Evolutionary conservation across 352 stramenopile genomes (phyloP), one percentile per base, ranked within the genome.

Genomic region (Thalassiosira sp.): DNA sequence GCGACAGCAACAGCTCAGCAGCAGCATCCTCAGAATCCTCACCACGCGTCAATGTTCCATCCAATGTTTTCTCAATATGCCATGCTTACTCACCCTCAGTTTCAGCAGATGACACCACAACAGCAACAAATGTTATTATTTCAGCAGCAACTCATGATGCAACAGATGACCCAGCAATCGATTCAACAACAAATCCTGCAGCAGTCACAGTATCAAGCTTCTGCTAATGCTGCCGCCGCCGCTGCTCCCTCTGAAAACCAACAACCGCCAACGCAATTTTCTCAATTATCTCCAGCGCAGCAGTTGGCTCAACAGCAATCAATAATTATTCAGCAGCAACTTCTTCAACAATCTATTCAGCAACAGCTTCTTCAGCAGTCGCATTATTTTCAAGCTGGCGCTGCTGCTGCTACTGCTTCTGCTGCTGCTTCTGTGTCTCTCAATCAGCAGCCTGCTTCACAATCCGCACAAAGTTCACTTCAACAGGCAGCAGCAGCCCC

Each of bases 81-180:
- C 22, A 31, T 54, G 46, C 46, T n/a, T 52, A 13, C 2, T 54
- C 46, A 54, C 18, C 57, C 57, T n/a, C 57, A 65, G 37, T 51
- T 54, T 5, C 57, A 66, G 16, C 37, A n/a, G n/a, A n/a, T 42
- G 8, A 35, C 24, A 2, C 13, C 5, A 16, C 28, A 57, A 45
- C 61, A 71, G 33, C 61, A 71, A 5, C 61, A 71, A 33, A 49
- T 31, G 18, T 11, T 61, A 28, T 15, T 71, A 18, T 53, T 61
- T 35, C 61, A 71, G 35, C 61, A 71, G 31, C 61, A 71, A 13
- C 28, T 71, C 0, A 27, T 59, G 28, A 20, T 59, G 3, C 24
- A 61, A 33, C 61, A 71, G 37, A 16, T 49, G 27, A 35, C 35
- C 10, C 48, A 37, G 13, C 22, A 56, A 8, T 56, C 48, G 20